Conservation (phyloP, 2,329 filamentous ascomycete genomes). For the Alternaria triticina region DNA sequence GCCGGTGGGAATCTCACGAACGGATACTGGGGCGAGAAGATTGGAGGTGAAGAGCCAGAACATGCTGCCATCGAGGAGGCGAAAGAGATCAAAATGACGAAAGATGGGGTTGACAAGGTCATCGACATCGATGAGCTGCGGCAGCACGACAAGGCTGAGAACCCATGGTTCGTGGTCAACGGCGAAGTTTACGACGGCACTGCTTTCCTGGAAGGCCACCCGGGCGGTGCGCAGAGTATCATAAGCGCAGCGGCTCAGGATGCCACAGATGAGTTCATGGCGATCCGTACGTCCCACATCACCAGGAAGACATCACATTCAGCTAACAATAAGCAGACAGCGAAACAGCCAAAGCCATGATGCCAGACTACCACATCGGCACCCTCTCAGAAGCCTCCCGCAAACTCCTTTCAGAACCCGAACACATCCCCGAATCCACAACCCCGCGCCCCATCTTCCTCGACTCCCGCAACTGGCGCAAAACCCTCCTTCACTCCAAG, state of each 20-base stretch:
- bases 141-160: conserved; percentile 67
- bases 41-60: conserved; percentile 58
- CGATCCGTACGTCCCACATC: conserved; percentile 75
- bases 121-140: conserved; percentile 77
- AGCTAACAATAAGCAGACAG: conserved; percentile 69
- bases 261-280: conserved; percentile 85
- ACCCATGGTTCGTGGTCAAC: conserved; percentile 87
- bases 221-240: conserved; percentile 86
- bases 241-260: conserved; percentile 81
- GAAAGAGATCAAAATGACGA: conserved; percentile 79
- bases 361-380: conserved; percentile 84
- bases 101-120: conserved; percentile 65
- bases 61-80: conserved; percentile 56
- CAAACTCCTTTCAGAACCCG: conserved; percentile 58
- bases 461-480: conserved; percentile 74
- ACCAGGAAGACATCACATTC: too few species aligned
- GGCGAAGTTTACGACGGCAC: conserved; percentile 91
- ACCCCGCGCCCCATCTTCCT: conserved; percentile 69
- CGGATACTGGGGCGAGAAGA: conserved; percentile 81
- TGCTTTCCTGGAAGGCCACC: conserved; percentile 78
- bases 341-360: conserved; percentile 91
- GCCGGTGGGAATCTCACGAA: conserved; percentile 79
- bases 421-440: conserved; percentile 51
- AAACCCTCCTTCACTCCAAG: conserved; percentile 72
- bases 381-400: conserved; percentile 69